A percentile compares a stretch with the other conserved stretches of the same genome.
Conservation (phyloP, 805 yeast genomes). For the Starmera amethionina region DNA sequence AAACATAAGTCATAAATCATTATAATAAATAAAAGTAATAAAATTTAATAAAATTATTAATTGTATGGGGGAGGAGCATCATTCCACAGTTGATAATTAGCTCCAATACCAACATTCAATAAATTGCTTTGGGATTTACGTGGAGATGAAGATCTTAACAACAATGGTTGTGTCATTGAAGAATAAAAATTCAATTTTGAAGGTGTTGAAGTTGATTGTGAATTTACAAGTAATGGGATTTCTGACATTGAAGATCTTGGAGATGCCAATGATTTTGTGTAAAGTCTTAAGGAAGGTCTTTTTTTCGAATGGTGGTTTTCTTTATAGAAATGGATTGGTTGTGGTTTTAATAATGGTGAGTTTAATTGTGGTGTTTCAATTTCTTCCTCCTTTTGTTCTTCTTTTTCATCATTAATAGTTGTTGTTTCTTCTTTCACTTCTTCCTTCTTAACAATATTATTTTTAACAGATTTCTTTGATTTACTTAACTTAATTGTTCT, state of each 20-base stretch:
- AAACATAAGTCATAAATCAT: too few species aligned
- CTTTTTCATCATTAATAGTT: background rate
- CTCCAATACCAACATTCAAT: constrained; percentile 12
- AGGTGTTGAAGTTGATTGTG: background rate
- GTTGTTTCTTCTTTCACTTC: too few species aligned
- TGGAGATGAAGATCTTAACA: constrained; percentile 11
- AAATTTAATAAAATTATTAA: background rate
- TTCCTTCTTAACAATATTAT: too few species aligned
- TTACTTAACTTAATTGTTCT: constrained; percentile 12
- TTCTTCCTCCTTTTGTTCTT: background rate
- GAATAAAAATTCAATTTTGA: constrained; percentile 4
- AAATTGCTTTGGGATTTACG: constrained; percentile 16
- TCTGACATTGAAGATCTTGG: too few species aligned
- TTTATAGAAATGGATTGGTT: too few species aligned
- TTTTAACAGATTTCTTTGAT: too few species aligned
- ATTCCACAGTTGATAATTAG: constrained; percentile 3
- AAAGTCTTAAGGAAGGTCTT: too few species aligned
- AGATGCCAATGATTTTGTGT: too few species aligned
- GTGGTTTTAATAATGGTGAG: too few species aligned
- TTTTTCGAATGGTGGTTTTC: too few species aligned
- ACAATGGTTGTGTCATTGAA: background rate
- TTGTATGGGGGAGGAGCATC: constrained; percentile 10
- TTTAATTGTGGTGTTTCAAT: too few species aligned
- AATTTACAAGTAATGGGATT: background rate
- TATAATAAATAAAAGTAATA: too few species aligned